Percentiles rank a stretch among this genome's conserved stretches.
Conservation (phyloP, 106 monocot species). For the Apostasia shenzhenica region DNA sequence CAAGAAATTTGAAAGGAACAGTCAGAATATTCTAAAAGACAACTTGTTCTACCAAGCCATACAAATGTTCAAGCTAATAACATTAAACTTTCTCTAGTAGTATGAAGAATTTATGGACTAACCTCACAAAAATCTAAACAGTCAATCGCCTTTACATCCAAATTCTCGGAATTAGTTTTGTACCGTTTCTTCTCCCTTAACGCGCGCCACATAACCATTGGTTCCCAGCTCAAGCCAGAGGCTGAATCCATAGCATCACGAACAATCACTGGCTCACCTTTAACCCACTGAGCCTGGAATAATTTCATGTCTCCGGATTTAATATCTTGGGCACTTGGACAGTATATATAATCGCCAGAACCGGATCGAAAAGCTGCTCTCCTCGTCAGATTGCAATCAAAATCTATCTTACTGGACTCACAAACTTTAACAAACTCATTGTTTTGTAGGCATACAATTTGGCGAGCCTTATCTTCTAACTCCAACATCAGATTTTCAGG, state of each 20-base stretch:
- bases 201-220: constrained; percentile 79
- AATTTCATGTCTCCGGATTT: constrained; percentile 29
- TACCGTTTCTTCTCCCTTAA: constrained; percentile 43
- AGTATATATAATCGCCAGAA: constrained; percentile 58
- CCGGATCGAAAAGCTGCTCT: constrained; percentile 37
- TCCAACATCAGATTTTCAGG: constrained; percentile 28
- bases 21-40: too few species aligned
- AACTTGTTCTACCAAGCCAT: not conserved
- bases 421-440: not conserved
- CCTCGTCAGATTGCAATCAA: constrained; percentile 9
- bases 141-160: constrained; percentile 60
- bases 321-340: constrained; percentile 35
- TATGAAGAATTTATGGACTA: constrained; percentile 4
- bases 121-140: constrained; percentile 78
- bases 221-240: constrained; percentile 72
- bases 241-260: constrained; percentile 46
- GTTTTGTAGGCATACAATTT: constrained; percentile 9
- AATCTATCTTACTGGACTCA: constrained; percentile 15
- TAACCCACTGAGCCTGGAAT: constrained; percentile 63
- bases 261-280: constrained; percentile 70
- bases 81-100: not conserved
- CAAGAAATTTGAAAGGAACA: too few species aligned
- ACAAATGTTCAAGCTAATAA: not conserved
- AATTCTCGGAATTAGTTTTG: constrained; percentile 24
- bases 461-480: constrained; percentile 33